A percentile compares a stretch with the other conserved stretches of the same genome.
Conservation (phyloP, 2,329 filamentous ascomycete species). For the Talaromyces marneffei region DNA sequence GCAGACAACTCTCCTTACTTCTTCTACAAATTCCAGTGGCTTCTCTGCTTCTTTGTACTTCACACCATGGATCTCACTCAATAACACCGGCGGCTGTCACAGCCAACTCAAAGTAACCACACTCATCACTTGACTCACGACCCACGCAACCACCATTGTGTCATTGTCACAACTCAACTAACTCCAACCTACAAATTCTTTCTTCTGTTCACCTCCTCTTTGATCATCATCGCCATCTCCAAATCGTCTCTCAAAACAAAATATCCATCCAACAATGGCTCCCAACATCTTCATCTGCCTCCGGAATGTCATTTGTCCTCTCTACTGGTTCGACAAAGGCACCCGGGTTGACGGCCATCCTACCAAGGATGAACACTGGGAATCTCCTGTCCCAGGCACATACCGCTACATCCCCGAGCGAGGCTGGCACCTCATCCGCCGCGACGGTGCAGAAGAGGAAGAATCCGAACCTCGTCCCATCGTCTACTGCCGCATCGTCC, state of each 20-base stretch:
- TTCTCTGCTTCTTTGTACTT: constrained; percentile 1
- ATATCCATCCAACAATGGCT: constrained; percentile 34
- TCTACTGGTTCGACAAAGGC: constrained; percentile 45
- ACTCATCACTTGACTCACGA: background rate
- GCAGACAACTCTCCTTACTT: constrained; percentile 12
- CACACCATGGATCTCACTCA: constrained; percentile 9
- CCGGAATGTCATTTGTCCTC: constrained; percentile 44
- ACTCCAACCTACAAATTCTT: background rate
- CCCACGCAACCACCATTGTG: background rate
- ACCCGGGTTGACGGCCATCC: constrained; percentile 35
- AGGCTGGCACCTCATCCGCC: constrained; percentile 46
- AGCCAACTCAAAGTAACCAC: constrained; percentile 3
- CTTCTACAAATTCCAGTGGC: constrained; percentile 13
- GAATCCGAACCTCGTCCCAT: constrained; percentile 28
- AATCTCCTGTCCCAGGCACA: constrained; percentile 42
- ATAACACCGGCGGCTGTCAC: constrained; percentile 14
- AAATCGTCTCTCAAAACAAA: background rate
- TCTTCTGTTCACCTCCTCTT: background rate
- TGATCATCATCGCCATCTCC: background rate
- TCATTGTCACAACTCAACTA: background rate
- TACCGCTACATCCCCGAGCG: constrained; percentile 47
- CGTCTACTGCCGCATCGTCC: constrained; percentile 46
- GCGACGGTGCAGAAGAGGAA: constrained; percentile 30
- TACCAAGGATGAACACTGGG: constrained; percentile 45
- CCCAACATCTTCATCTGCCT: constrained; percentile 48